phyloP scores from a whole-genome alignment of 805 yeast genomes.

The Kazachstania africana region DNA sequence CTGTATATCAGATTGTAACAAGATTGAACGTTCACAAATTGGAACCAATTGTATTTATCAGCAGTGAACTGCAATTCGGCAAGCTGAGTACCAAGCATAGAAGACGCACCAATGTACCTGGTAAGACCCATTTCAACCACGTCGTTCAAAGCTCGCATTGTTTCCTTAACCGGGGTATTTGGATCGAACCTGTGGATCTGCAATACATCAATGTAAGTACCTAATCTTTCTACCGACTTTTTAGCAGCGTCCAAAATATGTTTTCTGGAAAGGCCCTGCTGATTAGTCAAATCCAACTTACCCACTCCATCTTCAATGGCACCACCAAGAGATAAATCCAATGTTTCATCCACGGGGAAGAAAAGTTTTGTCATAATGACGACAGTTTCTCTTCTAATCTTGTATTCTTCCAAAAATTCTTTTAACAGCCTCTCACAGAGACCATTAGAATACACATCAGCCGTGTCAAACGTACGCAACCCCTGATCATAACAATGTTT shows the following conservation, averaged over 20 bases:
- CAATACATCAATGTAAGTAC: slow-evolving; percentile 37
- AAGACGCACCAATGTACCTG: slow-evolving; percentile 49
- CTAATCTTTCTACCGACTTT: slow-evolving; percentile 32
- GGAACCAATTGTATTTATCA: slow-evolving; percentile 24
- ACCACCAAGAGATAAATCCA: neutral
- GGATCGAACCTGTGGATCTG: slow-evolving; percentile 46
- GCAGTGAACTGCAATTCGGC: slow-evolving; percentile 41
- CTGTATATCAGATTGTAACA: slow-evolving; percentile 44
- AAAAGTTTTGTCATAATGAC: slow-evolving; percentile 41
- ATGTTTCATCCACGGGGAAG: slow-evolving; percentile 22
- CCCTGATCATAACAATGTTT: slow-evolving; percentile 38
- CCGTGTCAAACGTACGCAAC: slow-evolving; percentile 38
- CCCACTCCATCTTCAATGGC: neutral
- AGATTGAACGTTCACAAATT: slow-evolving; percentile 47
- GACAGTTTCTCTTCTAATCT: slow-evolving; percentile 41
- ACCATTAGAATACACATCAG: slow-evolving; percentile 38
- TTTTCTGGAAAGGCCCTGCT: slow-evolving; percentile 32
- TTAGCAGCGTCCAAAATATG: slow-evolving; percentile 36
- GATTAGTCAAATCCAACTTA: slow-evolving; percentile 17
- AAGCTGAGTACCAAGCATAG: slow-evolving; percentile 44
- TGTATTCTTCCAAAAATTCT: slow-evolving; percentile 38
- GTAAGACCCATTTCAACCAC: slow-evolving; percentile 36
- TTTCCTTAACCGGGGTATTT: slow-evolving; percentile 35
- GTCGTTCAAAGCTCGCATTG: slow-evolving; percentile 42
- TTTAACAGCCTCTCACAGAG: slow-evolving; percentile 39